A percentile compares a stretch with the other conserved stretches of the same genome.
Conservation (phyloP, 495 filamentous ascomycete species). For the Daldinia vernicosa region DNA sequence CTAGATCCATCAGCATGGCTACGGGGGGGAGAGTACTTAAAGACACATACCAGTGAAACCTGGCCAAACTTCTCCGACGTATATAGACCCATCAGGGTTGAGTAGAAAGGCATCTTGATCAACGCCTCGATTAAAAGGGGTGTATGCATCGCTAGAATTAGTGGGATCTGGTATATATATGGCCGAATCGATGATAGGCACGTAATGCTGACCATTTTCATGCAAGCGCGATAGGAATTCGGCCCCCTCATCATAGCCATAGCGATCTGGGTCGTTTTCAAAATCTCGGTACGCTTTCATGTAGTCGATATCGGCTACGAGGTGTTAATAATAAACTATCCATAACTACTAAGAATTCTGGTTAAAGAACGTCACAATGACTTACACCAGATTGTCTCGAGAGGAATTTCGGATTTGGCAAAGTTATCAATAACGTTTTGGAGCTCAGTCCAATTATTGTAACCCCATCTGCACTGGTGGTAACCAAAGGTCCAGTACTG, state of each 20-base stretch:
- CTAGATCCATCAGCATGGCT: slow-evolving; percentile 53
- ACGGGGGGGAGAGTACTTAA: slow-evolving; percentile 51
- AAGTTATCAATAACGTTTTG: slow-evolving; percentile 83
- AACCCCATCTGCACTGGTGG: slow-evolving; percentile 88
- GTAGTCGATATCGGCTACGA: slow-evolving; percentile 84
- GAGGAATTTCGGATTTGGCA: slow-evolving; percentile 72
- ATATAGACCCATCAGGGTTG: slow-evolving; percentile 73
- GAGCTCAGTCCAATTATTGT: slow-evolving; percentile 76
- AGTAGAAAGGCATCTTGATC: slow-evolving; percentile 72
- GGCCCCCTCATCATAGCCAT: slow-evolving; percentile 68
- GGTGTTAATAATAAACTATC: slow-evolving; percentile 54
- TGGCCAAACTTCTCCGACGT: slow-evolving; percentile 87
- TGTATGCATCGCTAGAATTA: slow-evolving; percentile 75
- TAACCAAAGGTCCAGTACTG: slow-evolving; percentile 90
- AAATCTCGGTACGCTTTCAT: slow-evolving; percentile 76
- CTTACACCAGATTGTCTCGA: slow-evolving; percentile 80
- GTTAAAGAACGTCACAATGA: neutral
- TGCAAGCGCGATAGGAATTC: slow-evolving; percentile 74
- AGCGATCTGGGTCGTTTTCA: slow-evolving; percentile 74
- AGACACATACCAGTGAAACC: slow-evolving; percentile 65
- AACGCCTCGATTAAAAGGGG: slow-evolving; percentile 72
- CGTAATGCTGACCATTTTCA: slow-evolving; percentile 72
- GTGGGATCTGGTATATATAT: slow-evolving; percentile 80
- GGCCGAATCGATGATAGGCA: slow-evolving; percentile 87
- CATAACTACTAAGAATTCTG: neutral